A percentile compares a stretch with the other conserved stretches of the same genome.
phyloP scores from a whole-genome alignment of 192 early-diverging fungal species.

The Coemansia sp. region DNA sequence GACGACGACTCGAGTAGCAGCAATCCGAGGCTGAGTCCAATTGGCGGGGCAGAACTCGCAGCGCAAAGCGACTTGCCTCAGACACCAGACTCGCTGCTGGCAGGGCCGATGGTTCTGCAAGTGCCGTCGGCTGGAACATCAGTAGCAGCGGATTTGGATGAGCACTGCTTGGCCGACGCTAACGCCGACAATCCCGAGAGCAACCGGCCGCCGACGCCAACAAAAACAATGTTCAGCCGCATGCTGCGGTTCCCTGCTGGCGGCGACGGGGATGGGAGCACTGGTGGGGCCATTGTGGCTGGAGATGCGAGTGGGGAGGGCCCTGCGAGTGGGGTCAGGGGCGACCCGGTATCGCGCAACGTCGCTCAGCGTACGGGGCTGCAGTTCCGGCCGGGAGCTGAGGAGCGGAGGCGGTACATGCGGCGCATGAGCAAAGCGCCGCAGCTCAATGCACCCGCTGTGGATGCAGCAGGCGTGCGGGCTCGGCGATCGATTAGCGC shows the following conservation, averaged over 20 bases:
- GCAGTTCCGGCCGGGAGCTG: conserved; percentile 41
- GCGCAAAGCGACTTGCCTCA: not conserved
- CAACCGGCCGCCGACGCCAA: conserved; percentile 54
- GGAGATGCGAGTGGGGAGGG: conserved; percentile 13
- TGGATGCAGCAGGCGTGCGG: not conserved
- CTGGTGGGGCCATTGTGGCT: not conserved
- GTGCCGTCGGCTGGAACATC: conserved; percentile 45
- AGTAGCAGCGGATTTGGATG: conserved; percentile 49
- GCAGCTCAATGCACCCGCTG: conserved; percentile 27
- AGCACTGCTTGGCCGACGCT: conserved; percentile 48
- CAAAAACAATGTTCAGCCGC: conserved; percentile 42
- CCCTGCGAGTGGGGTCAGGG: conserved; percentile 14
- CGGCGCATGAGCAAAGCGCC: conserved; percentile 49
- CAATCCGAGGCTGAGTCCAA: not conserved
- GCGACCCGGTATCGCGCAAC: conserved; percentile 47
- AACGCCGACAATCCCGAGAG: conserved; percentile 52
- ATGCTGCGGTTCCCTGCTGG: conserved; percentile 37
- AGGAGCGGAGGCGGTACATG: conserved; percentile 48
- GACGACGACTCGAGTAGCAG: not conserved
- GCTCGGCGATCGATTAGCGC: conserved; percentile 11
- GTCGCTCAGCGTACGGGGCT: conserved; percentile 50
- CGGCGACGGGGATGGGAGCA: not conserved
- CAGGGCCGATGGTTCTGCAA: conserved; percentile 23
- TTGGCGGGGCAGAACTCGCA: not conserved
- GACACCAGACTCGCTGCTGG: conserved; percentile 15